Base-by-base conservation (phyloP, 2,329 filamentous ascomycete species). In the Ophiostoma ulmi region DNA sequence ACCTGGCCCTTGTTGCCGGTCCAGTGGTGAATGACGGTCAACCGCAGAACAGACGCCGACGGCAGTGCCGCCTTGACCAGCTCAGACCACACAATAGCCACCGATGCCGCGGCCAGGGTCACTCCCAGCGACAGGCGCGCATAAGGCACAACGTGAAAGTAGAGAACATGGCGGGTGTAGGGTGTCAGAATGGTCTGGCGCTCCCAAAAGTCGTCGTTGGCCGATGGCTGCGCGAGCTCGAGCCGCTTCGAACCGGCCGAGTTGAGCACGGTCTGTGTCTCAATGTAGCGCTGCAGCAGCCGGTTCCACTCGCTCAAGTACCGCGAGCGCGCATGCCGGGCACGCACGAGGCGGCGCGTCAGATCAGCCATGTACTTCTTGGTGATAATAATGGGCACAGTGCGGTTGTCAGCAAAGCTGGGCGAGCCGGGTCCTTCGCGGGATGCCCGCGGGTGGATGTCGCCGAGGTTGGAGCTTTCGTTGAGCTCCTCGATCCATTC, bases 401-500 rank as follows among this genome's bases (percentile, higher is more conserved):
- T 82, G 69, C 82, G 81, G 38, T 17, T 22, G 38, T 41, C 22
- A 26, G 81, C 79, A 63, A 82, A 52, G 44, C 63, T 22, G 64
- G 41, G 61, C 35, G 61, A 41, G 44, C 13, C 63, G 70, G 38
- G 22, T 2, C 38, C 70, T 5, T 55, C 77, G 26, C 81, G 38
- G 65, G 78, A 76, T 79, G 79, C 77, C 3, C 65, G 65, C n/a
- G 36, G 11, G n/a, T 22, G 65, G 22, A 41, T 41, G 39, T 48
- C 38, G 65, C 69, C 83, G 80, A 2, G 85, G 83, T 61, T 82
- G 82, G 4, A 83, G 73, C 90, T 87, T 74, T 98, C 94, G 2
- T 88, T 89, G 41, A 99, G 82, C 77, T 99, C 95, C 75, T 98
- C 94, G 74, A 99, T 97, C 95, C 95, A 99, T 75, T 97, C 94